Base-by-base conservation (phyloP, 257 asterid genomes). In the Ilex asprella region DNA sequence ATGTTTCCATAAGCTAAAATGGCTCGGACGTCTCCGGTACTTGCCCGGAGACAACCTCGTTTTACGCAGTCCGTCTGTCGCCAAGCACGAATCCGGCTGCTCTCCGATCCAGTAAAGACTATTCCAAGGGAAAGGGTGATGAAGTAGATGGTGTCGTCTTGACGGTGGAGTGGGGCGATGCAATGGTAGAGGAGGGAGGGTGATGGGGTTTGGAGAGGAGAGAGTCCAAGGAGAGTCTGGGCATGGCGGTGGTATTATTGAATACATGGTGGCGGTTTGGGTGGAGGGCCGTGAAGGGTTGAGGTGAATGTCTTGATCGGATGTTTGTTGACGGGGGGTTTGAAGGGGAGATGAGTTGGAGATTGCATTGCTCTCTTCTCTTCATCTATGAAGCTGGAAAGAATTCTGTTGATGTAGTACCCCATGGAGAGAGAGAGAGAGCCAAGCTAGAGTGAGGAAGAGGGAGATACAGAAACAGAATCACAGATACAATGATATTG, bases 151-250 rank as follows among this genome's bases (percentile, higher is more conserved):
- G 78, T 76, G 50, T 96, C 95, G 8, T 87, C 97, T 10, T 83
- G 91, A 78, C 95, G 96, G 77, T 76, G 96, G 51, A 90, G 89
- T 54, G 97, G 78, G 66, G 93, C 88, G 43, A 90, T 80, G 83
- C 97, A 90, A 59, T 90, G 97, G 77, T 85, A 82, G 67, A 90
- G 85, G 65, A 90, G 70, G 55, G 93, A 65, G 1, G 97, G 93
- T 39, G 93, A 83, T 13, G 97, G 96, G 52, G 95, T 83, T 27
- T 69, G 85, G 76, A 76, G 88, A 29, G 97, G 97, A 59, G 97
- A 90, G 68, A 90, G 90, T 83, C 97, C 97, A 87, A 0, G 97
- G 97, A 32, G 97, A 87, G 16, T 81, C 89, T 0, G 92, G 91
- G 69, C 80, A 69, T 0, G 94, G 89, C 31, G 87, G 86, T 2